Base-by-base conservation (phyloP, 345 rosid genomes). In the Eucalyptus regnans region DNA sequence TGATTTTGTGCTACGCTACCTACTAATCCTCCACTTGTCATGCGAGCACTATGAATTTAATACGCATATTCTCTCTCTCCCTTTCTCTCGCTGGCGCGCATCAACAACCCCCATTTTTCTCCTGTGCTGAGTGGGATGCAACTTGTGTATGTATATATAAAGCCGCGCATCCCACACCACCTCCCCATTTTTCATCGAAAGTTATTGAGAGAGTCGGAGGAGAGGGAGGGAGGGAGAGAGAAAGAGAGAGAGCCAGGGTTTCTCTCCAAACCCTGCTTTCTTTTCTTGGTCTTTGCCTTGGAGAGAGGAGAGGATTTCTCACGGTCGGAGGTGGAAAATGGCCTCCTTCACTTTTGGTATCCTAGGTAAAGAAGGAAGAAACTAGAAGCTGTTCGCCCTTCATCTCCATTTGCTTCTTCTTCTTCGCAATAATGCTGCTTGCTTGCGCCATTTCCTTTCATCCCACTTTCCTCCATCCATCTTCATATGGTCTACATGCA, bases 1-100 rank as follows among this genome's bases (percentile, higher is more conserved):
- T 92, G 95, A 93, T 90, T 81, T 92, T 88, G 83, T 60, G 98
- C 90, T 80, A 91, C 90, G 94, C 93, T 89, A 95, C 96, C 97
- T 91, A 93, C 93, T 91, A 92, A 90, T 68, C 68, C 90, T 92
- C 93, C 97, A 96, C 93, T 95, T 94, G 99, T 96, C 99, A 96
- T 94, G 95, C 95, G 91, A 91, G 91, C 88, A 90, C 90, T 88
- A 91, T 91, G 93, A 94, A 86, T 94, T 91, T 76, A 86, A 93
- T 90, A 93, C 88, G 92, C 94, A 89, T 91, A 89, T 92, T 87
- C 91, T 37, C 90, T 86, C 88, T 27, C 90, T 89, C 31, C 84
- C 80, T 20, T 18, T 52, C 58, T 41, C 54, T 3, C 86, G 80
- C 83, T 41, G 41, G 41, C 41, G 41, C 41, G 41, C 41, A 41